phyloP scores from a whole-genome alignment of 139 green algal species.

The Nannochloris sp. region DNA sequence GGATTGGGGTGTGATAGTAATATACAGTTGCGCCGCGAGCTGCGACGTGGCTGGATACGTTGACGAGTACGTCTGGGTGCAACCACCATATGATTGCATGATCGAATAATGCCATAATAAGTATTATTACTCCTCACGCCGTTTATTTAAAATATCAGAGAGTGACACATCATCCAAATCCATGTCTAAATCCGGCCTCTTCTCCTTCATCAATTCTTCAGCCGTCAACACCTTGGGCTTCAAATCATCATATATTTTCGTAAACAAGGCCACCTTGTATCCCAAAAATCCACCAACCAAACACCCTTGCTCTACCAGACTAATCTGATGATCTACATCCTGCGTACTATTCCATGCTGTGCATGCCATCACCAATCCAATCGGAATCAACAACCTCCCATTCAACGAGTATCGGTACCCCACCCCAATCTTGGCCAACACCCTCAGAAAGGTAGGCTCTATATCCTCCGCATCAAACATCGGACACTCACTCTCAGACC shows the following conservation, averaged over 20 bases:
- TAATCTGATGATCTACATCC: not conserved
- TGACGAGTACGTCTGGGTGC: slow-evolving; percentile 42
- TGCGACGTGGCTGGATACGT: slow-evolving; percentile 34
- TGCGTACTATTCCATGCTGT: slow-evolving; percentile 18
- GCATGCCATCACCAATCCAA: slow-evolving; percentile 20
- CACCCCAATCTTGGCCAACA: slow-evolving; percentile 35
- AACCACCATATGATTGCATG: slow-evolving; percentile 6
- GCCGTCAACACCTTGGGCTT: slow-evolving; percentile 34
- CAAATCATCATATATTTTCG: slow-evolving; percentile 49
- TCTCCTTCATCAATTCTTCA: slow-evolving; percentile 13
- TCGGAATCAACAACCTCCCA: slow-evolving; percentile 49
- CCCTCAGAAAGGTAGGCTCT: slow-evolving; percentile 19
- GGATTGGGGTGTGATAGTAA: slow-evolving; percentile 67
- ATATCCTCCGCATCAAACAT: slow-evolving; percentile 44
- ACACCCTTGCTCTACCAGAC: slow-evolving; percentile 35
- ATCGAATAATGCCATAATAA: not conserved
- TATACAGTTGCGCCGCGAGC: slow-evolving; percentile 57
- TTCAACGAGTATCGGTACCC: slow-evolving; percentile 41
- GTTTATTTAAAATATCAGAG: no score
- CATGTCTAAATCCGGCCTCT: slow-evolving; percentile 6
- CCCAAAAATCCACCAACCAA: slow-evolving; percentile 49
- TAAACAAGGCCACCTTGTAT: slow-evolving; percentile 56
- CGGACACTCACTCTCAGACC: slow-evolving; percentile 28
- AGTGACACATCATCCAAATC: slow-evolving; percentile 19
- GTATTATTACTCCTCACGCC: no score